Conservation (phyloP, 495 filamentous ascomycete genomes). For the Aspergillus hancockii region DNA sequence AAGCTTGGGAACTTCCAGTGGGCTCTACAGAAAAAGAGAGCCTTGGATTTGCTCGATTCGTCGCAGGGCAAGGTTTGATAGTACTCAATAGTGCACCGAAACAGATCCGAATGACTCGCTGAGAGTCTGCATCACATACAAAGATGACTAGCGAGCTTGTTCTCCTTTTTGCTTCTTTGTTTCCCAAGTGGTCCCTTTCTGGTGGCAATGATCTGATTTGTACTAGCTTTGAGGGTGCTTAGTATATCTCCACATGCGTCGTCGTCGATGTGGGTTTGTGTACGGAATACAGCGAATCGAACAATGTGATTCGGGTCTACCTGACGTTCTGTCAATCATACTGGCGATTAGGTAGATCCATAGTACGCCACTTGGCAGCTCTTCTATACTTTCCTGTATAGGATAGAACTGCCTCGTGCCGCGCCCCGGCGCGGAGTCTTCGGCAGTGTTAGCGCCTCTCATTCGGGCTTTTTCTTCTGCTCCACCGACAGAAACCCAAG, state of each 20-base stretch:
- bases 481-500: neutral
- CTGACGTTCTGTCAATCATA: too few species aligned
- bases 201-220: neutral
- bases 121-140: neutral
- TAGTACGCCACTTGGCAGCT: neutral
- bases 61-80: constrained; percentile 12
- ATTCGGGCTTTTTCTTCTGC: neutral
- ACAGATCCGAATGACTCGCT: neutral
- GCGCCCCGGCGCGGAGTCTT: neutral
- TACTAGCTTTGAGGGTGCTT: neutral
- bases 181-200: neutral
- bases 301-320: neutral
- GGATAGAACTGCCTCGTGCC: neutral
- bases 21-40: neutral
- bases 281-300: neutral
- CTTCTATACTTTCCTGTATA: neutral
- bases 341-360: neutral
- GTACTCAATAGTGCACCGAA: constrained; percentile 12
- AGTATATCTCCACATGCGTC: constrained; percentile 2
- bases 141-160: neutral
- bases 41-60: neutral
- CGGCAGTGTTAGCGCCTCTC: neutral
- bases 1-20: neutral
- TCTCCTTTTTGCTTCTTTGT: neutral
- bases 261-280: constrained; percentile 2